These are phyloP conservation scores for Cladobotryum protrusum DNA, from an alignment of 2,329 filamentous ascomycete genomes.

Conservation along the genomic window DNA sequence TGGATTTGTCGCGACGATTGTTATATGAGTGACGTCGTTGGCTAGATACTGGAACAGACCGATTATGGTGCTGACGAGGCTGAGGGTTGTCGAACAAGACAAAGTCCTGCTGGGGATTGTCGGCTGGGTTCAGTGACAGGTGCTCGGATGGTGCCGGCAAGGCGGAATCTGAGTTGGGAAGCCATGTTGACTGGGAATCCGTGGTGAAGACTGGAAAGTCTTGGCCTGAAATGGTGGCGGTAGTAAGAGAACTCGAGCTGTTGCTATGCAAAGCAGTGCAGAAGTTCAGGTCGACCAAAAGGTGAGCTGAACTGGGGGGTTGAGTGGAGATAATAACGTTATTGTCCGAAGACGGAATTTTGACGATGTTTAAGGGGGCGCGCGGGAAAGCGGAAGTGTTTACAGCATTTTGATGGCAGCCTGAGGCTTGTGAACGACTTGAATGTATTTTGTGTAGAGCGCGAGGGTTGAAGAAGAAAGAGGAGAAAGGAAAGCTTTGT, in stretches of 20 bases:
- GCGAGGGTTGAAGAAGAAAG: constrained; percentile 26
- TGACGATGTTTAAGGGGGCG: constrained; percentile 38
- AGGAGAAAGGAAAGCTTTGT: constrained; percentile 21
- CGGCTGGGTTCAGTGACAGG: constrained; percentile 47
- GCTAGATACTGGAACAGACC: constrained; percentile 32
- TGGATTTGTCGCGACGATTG: constrained; percentile 39
- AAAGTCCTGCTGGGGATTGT: constrained; percentile 61
- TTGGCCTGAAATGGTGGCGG: constrained; percentile 56
- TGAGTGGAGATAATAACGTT: constrained; percentile 42
- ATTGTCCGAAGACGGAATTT: constrained; percentile 45
- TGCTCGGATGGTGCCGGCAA: constrained; percentile 58
- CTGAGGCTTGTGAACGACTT: constrained; percentile 27
- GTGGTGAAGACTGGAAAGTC: constrained; percentile 74
- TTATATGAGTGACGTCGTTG: constrained; percentile 42
- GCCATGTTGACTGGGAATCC: constrained; percentile 78
- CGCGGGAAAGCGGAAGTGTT: constrained; percentile 36
- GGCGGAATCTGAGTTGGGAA: constrained; percentile 60
- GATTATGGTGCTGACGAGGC: constrained; percentile 33
- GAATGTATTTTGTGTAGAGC: constrained; percentile 26
- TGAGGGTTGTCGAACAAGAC: constrained; percentile 62
- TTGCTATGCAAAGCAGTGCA: constrained; percentile 52
- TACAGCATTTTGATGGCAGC: constrained; percentile 53
- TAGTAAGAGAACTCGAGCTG: constrained; percentile 50
- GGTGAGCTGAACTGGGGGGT: constrained; percentile 41
- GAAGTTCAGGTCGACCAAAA: constrained; percentile 63